Conservation (phyloP, 192 early-diverging fungal species). For the Coemansia sp. region DNA sequence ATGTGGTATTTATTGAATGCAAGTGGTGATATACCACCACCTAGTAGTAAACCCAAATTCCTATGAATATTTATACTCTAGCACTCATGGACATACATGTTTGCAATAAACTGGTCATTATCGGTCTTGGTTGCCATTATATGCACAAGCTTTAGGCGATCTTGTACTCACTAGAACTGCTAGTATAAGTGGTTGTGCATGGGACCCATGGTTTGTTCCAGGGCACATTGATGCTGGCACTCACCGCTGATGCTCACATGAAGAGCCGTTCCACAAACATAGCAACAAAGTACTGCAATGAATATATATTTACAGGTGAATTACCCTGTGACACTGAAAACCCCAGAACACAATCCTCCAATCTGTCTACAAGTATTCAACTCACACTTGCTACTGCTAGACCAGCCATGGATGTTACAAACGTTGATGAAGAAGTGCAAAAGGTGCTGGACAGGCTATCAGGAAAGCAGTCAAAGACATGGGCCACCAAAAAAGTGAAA, state of each 20-base stretch:
- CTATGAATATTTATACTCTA: no score
- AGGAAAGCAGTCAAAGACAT: slow-evolving; percentile 25
- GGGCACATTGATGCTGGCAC: slow-evolving; percentile 8
- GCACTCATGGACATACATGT: no score
- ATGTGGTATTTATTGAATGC: no score
- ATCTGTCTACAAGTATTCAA: neutral
- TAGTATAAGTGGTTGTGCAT: slow-evolving; percentile 12
- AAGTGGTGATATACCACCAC: no score
- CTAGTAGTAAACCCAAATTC: no score
- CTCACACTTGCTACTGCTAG: neutral
- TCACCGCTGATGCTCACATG: neutral
- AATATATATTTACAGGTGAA: slow-evolving; percentile 41
- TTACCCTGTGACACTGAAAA: slow-evolving; percentile 25
- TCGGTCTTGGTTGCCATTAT: no score
- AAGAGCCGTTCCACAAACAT: slow-evolving; percentile 15
- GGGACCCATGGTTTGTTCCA: slow-evolving; percentile 34
- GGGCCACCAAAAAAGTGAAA: slow-evolving; percentile 29
- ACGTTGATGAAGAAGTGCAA: slow-evolving; percentile 43
- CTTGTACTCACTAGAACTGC: no score
- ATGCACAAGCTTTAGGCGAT: no score
- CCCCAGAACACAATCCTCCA: neutral
- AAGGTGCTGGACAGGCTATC: slow-evolving; percentile 38
- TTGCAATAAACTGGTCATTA: no score
- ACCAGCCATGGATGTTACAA: neutral
- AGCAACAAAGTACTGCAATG: slow-evolving; percentile 39